A percentile compares a stretch with the other conserved stretches of the same genome.
Evolutionary conservation across 2,329 filamentous ascomycete species (phyloP).

Genomic region (Magnaporthiopsis rhizophila): DNA sequence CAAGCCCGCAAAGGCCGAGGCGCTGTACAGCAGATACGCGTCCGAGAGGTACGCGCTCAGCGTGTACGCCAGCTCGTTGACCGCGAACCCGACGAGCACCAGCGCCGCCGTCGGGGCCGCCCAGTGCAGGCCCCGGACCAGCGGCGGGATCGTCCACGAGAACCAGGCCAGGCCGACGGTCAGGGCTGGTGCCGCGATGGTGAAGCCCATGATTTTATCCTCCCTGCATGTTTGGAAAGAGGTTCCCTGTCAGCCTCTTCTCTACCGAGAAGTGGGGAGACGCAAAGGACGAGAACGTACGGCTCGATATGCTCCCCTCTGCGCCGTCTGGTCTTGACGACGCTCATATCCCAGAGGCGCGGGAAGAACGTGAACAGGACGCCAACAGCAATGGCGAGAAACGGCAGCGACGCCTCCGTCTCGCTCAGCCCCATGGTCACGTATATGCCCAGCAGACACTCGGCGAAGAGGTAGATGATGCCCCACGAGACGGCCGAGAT

Average conservation of each 20-base stretch:
- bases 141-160: constrained; percentile 37
- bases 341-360: constrained; percentile 29
- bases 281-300: constrained; percentile 9
- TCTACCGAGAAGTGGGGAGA: too few relatives aligned
- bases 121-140: constrained; percentile 23
- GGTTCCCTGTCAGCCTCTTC: background rate
- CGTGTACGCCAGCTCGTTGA: constrained; percentile 29
- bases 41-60: constrained; percentile 20
- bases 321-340: constrained; percentile 14
- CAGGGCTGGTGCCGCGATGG: constrained; percentile 33
- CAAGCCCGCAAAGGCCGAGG: constrained; percentile 19
- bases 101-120: constrained; percentile 31
- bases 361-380: constrained; percentile 31
- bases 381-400: constrained; percentile 31
- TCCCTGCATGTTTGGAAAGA: constrained; percentile 25
- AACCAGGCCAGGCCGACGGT: constrained; percentile 37
- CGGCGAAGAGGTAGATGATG: constrained; percentile 40
- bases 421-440: constrained; percentile 24
- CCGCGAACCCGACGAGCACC: constrained; percentile 35
- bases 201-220: constrained; percentile 39
- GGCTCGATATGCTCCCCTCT: constrained; percentile 14
- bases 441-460: constrained; percentile 32
- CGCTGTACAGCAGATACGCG: constrained; percentile 18
- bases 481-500: constrained; percentile 34
- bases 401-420: constrained; percentile 28